Base-by-base conservation (phyloP, 108 stramenopile species). In the Parietichytrium sp. region DNA sequence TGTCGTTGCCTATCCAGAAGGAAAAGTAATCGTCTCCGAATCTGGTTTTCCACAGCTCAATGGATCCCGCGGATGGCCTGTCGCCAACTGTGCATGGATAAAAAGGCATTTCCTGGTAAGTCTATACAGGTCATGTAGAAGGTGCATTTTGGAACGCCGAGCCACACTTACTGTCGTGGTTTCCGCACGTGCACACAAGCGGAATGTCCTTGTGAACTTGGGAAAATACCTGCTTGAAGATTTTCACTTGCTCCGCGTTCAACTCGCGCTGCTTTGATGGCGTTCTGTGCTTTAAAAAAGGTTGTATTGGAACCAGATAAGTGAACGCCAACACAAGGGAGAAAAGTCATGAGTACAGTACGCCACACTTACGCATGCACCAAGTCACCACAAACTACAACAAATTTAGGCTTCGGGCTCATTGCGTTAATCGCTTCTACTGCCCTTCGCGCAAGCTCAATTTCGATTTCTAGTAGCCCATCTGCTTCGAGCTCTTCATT, bases 121-220 rank as follows among this genome's bases (percentile, higher is more conserved):
- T n/a, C n/a, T n/a, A n/a, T n/a, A n/a, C n/a, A n/a, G n/a, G n/a
- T n/a, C n/a, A n/a, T n/a, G n/a, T n/a, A n/a, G n/a, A n/a, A n/a
- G n/a, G n/a, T n/a, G n/a, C n/a, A n/a, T n/a, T n/a, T n/a, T n/a
- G n/a, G n/a, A n/a, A n/a, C n/a, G n/a, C n/a, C n/a, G n/a, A n/a
- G n/a, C n/a, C n/a, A n/a, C n/a, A n/a, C n/a, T n/a, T n/a, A n/a
- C n/a, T n/a, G 80, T 94, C 91, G 77, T 94, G 92, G 80, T 94
- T 94, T 13, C 93, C 93, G 81, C 93, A 94, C 25, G 93, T 54
- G 77, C 93, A 94, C 20, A 94, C 91, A 42, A 94, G 51, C 4
- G 90, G 90, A 85, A 94, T 94, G 54, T 88, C 87, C 13, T 85
- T 78, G 78, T 94, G 86, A 3, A 94, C 82, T 29, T 52, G 54